Conservation (phyloP, 306 rosid species). For the Canavalia gladiata region DNA sequence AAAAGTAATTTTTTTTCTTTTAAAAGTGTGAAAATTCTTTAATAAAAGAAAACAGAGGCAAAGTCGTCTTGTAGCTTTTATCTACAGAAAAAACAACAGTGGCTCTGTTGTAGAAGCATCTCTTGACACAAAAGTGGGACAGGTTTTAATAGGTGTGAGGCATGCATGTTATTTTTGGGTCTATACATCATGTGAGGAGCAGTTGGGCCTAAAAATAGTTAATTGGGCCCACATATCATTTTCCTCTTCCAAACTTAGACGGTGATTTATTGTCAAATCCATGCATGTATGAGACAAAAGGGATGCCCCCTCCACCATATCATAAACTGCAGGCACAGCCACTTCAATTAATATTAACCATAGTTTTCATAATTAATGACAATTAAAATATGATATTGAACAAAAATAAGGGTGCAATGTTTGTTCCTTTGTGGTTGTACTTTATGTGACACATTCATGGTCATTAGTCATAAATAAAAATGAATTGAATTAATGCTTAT, state of each 20-base stretch:
- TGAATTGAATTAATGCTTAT: neutral
- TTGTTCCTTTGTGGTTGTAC: constrained; percentile 19
- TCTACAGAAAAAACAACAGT: neutral
- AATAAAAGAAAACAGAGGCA: too few relatives aligned
- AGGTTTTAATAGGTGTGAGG: constrained; percentile 20
- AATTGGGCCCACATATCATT: constrained; percentile 49
- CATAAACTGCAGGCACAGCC: neutral
- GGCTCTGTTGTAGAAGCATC: constrained; percentile 7
- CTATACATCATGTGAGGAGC: constrained; percentile 47
- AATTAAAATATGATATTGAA: neutral
- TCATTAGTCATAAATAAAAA: constrained; percentile 31
- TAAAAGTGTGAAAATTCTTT: too few relatives aligned
- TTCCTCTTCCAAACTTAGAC: constrained; percentile 37
- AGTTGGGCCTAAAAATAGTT: constrained; percentile 45
- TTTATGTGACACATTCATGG: constrained; percentile 36
- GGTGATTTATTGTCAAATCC: constrained; percentile 43
- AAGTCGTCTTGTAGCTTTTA: too few relatives aligned
- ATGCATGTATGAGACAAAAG: constrained; percentile 27
- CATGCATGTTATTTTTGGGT: constrained; percentile 36
- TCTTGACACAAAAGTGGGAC: neutral
- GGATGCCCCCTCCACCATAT: neutral
- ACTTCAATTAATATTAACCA: constrained; percentile 23
- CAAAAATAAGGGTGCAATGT: neutral
- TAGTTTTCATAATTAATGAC: neutral
- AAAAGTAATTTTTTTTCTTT: too few relatives aligned